A percentile compares a stretch with the other conserved stretches of the same genome.
Conservation (phyloP, 805 yeast species). For the Kuraishia floccosa region DNA sequence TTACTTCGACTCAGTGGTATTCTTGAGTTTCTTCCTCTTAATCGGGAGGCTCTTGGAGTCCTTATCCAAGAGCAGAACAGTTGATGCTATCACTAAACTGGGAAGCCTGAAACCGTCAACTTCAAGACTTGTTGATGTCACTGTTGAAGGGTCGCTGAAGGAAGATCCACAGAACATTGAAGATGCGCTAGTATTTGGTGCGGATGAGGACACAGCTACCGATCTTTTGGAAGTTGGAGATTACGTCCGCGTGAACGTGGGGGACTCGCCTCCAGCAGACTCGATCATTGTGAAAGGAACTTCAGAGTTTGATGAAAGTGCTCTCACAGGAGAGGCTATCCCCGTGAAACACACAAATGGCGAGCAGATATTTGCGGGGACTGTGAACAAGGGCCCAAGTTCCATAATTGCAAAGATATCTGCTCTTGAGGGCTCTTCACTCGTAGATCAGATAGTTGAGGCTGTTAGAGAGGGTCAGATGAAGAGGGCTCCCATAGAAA, state of each 20-base stretch:
- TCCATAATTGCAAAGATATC: slow-evolving; percentile 43
- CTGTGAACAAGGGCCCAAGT: slow-evolving; percentile 49
- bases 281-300: slow-evolving; percentile 36
- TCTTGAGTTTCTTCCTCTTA: slow-evolving; percentile 57
- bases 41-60: slow-evolving; percentile 64
- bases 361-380: slow-evolving; percentile 64
- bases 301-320: slow-evolving; percentile 48
- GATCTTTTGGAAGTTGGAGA: slow-evolving; percentile 42
- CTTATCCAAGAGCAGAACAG: slow-evolving; percentile 54
- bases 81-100: slow-evolving; percentile 48
- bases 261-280: slow-evolving; percentile 53
- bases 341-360: slow-evolving; percentile 50
- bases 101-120: slow-evolving; percentile 36
- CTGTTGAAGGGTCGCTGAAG: neutral
- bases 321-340: slow-evolving; percentile 48
- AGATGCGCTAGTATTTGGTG: slow-evolving; percentile 5
- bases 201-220: slow-evolving; percentile 24
- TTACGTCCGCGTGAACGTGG: slow-evolving; percentile 32
- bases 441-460: slow-evolving; percentile 57
- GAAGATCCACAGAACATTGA: neutral
- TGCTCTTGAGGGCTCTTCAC: slow-evolving; percentile 50
- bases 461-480: slow-evolving; percentile 68
- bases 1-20: slow-evolving; percentile 72
- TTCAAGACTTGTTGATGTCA: slow-evolving; percentile 30
- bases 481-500: slow-evolving; percentile 63